Evolutionary conservation across 345 rosid genomes (phyloP).

Genomic region (Salix suchowensis): DNA sequence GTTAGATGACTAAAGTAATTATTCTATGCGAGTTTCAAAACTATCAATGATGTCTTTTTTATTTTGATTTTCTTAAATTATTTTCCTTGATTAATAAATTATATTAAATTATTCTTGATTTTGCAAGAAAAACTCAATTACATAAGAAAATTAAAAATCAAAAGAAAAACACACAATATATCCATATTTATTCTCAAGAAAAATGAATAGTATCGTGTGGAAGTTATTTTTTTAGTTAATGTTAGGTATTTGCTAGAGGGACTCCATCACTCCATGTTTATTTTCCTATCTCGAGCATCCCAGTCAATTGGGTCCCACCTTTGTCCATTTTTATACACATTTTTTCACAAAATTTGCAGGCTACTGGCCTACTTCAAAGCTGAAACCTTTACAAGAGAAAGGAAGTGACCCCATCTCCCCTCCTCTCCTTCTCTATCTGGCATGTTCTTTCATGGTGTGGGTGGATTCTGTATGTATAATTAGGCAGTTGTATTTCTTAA

Average conservation of each 20-base stretch:
- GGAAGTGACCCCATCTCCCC: not conserved
- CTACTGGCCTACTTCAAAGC: not conserved
- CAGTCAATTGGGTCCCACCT: not conserved
- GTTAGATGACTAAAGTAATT: too few species aligned
- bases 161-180: too few species aligned
- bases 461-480: constrained; percentile 19
- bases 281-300: not conserved
- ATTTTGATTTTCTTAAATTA: too few species aligned
- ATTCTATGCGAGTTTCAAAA: too few species aligned
- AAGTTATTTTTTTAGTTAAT: not conserved
- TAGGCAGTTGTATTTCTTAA: not conserved
- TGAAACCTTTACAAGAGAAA: not conserved
- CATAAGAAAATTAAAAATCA: too few species aligned
- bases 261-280: not conserved
- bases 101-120: too few species aligned
- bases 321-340: not conserved
- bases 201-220: too few species aligned
- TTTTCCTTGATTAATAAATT: too few species aligned
- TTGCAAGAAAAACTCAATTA: too few species aligned
- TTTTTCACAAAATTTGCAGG: not conserved
- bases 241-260: not conserved
- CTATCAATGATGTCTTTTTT: too few species aligned
- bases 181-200: too few species aligned
- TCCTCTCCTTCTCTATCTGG: constrained; percentile 10
- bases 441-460: constrained; percentile 25